A percentile compares a stretch with the other conserved stretches of the same genome.
These are phyloP conservation scores for Patellaria atrata DNA, from an alignment of 495 filamentous ascomycete genomes.

Conservation along the genomic window DNA sequence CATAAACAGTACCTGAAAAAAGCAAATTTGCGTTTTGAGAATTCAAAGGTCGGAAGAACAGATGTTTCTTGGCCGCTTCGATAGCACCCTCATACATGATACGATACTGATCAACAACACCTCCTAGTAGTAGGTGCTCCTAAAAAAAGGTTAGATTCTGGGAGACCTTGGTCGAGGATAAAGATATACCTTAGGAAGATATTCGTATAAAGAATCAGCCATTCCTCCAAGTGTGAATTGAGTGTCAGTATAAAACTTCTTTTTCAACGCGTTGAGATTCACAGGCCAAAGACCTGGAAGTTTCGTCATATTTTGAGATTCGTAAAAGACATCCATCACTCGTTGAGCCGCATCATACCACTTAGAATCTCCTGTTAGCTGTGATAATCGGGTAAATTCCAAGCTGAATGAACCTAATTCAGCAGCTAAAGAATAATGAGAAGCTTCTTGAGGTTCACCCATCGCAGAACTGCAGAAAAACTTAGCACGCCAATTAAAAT, in stretches of 20 bases:
- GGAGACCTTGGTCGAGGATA: background rate
- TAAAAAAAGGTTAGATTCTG: constrained; percentile 2
- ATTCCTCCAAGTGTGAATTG: constrained; percentile 27
- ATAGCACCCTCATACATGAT: constrained; percentile 30
- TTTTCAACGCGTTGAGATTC: constrained; percentile 22
- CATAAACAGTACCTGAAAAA: constrained; percentile 24
- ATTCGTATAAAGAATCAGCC: constrained; percentile 29
- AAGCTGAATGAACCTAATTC: constrained; percentile 25
- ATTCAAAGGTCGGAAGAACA: constrained; percentile 36
- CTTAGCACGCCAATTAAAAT: too few species aligned
- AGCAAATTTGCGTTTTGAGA: constrained; percentile 29
- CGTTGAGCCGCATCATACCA: constrained; percentile 26
- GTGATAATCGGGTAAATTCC: constrained; percentile 26
- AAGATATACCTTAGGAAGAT: constrained; percentile 32
- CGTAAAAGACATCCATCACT: constrained; percentile 21
- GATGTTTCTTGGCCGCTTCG: constrained; percentile 23
- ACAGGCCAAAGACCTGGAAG: constrained; percentile 30
- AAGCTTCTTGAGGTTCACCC: constrained; percentile 29
- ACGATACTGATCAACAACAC: constrained; percentile 27
- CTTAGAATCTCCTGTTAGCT: constrained; percentile 25
- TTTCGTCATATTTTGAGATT: constrained; percentile 24
- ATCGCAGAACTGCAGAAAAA: too few species aligned
- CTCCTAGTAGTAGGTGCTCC: constrained; percentile 24
- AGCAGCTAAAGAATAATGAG: constrained; percentile 32
- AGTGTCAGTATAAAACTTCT: constrained; percentile 30